Evolutionary conservation across 78 protist species (phyloP).

Genomic region (Dictyostelium capitatum): DNA sequence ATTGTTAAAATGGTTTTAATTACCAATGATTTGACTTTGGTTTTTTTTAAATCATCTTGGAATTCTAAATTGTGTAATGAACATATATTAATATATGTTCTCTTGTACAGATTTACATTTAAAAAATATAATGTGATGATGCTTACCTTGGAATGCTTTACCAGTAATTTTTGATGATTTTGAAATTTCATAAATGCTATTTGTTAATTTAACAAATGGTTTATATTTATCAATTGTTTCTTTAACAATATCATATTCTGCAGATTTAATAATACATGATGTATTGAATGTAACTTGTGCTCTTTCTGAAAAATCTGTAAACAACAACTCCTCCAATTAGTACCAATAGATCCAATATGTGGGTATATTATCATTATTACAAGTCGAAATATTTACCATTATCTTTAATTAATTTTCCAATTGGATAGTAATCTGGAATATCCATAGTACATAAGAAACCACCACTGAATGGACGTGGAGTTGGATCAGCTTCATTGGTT

Average conservation of each 20-base stretch:
- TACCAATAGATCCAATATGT: too few species aligned
- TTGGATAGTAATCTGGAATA: constrained; percentile 20
- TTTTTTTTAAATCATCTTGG: constrained; percentile 25
- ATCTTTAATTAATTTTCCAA: constrained; percentile 28
- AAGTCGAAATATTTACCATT: constrained; percentile 19
- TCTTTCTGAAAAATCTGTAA: constrained; percentile 18
- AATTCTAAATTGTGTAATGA: not conserved
- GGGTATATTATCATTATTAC: too few species aligned
- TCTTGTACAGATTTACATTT: not conserved
- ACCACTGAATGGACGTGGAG: constrained; percentile 35
- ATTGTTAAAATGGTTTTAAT: constrained; percentile 20
- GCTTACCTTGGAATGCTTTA: constrained; percentile 19
- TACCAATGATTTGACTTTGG: constrained; percentile 7
- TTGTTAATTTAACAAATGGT: constrained; percentile 22
- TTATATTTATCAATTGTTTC: constrained; percentile 6
- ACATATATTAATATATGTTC: not conserved
- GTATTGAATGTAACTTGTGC: constrained; percentile 19
- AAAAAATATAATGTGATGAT: too few species aligned
- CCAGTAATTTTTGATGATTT: constrained; percentile 27
- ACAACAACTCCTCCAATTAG: too few species aligned
- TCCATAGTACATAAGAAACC: constrained; percentile 11
- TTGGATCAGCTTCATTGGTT: not conserved
- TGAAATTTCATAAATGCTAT: constrained; percentile 10
- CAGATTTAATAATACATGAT: constrained; percentile 1
- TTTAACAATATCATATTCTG: constrained; percentile 21